These are phyloP conservation scores for Plasmodium cynomolgi DNA, from an alignment of 169 alveolate species.

Conservation along the genomic window DNA sequence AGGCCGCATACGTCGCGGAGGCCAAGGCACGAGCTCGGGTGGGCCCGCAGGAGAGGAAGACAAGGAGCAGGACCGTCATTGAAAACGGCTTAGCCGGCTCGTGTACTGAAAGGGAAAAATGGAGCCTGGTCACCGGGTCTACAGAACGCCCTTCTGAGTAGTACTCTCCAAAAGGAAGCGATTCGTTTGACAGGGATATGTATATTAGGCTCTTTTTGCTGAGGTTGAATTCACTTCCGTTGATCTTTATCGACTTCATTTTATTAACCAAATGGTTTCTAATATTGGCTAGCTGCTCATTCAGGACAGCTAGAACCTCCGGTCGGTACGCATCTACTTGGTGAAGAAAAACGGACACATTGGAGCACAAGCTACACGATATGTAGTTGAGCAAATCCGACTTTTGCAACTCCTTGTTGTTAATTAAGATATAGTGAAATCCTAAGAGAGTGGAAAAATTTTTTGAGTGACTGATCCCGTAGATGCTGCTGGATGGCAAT, in stretches of 20 bases:
- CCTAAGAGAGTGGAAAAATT: conserved; percentile 54
- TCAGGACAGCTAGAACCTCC: conserved; percentile 17
- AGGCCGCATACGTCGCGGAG: conserved; percentile 3
- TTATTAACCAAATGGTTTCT: conserved; percentile 15
- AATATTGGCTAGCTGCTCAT: conserved; percentile 21
- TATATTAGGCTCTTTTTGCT: conserved; percentile 28
- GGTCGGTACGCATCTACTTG: conserved; percentile 11
- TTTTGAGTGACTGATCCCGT: not conserved
- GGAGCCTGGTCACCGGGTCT: not conserved
- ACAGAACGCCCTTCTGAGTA: not conserved
- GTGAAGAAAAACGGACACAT: conserved; percentile 22
- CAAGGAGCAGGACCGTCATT: not conserved
- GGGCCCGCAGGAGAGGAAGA: conserved; percentile 9
- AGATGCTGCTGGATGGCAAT: not conserved
- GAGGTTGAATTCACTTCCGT: conserved; percentile 21
- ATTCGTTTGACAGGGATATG: not conserved
- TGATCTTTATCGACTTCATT: conserved; percentile 23
- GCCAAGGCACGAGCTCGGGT: not conserved
- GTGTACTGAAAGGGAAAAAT: not conserved
- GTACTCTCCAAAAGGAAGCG: not conserved
- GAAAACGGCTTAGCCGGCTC: not conserved
- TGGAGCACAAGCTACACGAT: conserved; percentile 31
- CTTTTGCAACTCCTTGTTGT: not conserved
- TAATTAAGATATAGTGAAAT: conserved; percentile 29
- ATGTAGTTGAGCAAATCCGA: conserved; percentile 4